phyloP scores from a whole-genome alignment of 2,329 filamentous ascomycete genomes.

The Botrytis deweyae region DNA sequence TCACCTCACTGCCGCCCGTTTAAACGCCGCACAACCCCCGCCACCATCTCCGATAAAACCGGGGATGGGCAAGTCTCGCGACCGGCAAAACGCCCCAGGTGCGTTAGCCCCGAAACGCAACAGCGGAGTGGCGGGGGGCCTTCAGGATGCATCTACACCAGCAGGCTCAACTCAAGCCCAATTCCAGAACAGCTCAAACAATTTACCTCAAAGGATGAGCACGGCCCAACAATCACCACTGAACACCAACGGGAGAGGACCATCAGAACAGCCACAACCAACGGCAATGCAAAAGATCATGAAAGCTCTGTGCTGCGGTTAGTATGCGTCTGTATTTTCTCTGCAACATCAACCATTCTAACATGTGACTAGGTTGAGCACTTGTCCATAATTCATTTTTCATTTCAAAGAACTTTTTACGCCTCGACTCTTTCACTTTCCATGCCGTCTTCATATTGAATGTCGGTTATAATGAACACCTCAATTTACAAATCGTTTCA shows the following conservation, averaged over 20 bases:
- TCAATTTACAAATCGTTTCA: slow-evolving; percentile 31
- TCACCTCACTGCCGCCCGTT: slow-evolving; percentile 75
- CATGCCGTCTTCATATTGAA: slow-evolving; percentile 17
- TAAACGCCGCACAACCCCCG: slow-evolving; percentile 91
- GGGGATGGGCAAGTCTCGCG: slow-evolving; percentile 67
- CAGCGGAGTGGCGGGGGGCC: slow-evolving; percentile 67
- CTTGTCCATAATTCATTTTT: slow-evolving; percentile 22
- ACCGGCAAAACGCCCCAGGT: slow-evolving; percentile 75
- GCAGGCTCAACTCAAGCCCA: slow-evolving; percentile 92
- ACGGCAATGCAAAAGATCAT: slow-evolving; percentile 88
- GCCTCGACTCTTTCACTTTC: slow-evolving; percentile 19
- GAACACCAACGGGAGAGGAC: slow-evolving; percentile 52
- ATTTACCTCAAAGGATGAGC: slow-evolving; percentile 67
- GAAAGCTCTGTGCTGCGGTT: slow-evolving; percentile 90
- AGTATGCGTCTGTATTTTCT: slow-evolving; percentile 39
- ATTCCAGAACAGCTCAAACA: slow-evolving; percentile 93
- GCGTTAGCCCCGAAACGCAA: slow-evolving; percentile 68
- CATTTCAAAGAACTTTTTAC: slow-evolving; percentile 10
- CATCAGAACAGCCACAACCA: slow-evolving; percentile 65
- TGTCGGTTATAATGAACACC: slow-evolving; percentile 32
- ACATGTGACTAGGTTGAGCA: slow-evolving; percentile 36
- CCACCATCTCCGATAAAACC: slow-evolving; percentile 81
- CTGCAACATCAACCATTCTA: slow-evolving; percentile 22
- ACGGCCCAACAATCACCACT: slow-evolving; percentile 54
- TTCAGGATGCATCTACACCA: slow-evolving; percentile 76